A percentile compares a stretch with the other conserved stretches of the same genome.
phyloP scores from a whole-genome alignment of 2,329 filamentous ascomycete species.

The Aspergillus quadrilineatus region DNA sequence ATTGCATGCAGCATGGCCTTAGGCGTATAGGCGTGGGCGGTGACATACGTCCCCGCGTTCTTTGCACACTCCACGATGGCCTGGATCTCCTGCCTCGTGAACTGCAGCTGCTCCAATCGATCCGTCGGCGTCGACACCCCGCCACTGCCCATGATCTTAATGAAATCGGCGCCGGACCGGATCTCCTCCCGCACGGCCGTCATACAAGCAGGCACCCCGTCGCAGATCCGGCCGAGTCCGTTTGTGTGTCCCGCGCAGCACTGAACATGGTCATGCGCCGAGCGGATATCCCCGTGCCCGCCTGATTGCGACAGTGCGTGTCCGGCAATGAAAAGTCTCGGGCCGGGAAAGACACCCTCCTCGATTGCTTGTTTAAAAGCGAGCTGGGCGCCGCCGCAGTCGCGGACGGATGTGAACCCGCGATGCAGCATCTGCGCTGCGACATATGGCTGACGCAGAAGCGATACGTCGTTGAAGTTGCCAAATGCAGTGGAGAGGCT shows the following conservation, averaged over 20 bases:
- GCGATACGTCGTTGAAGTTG: conserved; percentile 23
- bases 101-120: conserved; percentile 54
- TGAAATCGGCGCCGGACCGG: conserved; percentile 57
- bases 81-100: conserved; percentile 56
- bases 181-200: conserved; percentile 55
- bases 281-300: conserved; percentile 53
- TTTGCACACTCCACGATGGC: conserved; percentile 54
- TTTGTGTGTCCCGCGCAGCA: conserved; percentile 50
- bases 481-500: conserved; percentile 24
- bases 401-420: conserved; percentile 61
- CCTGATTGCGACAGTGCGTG: conserved; percentile 58
- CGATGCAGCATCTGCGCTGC: conserved; percentile 51
- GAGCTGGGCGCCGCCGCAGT: conserved; percentile 57
- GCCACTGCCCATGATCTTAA: conserved; percentile 62
- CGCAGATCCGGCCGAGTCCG: conserved; percentile 46
- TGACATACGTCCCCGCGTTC: conserved; percentile 54
- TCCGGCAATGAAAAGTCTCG: conserved; percentile 56
- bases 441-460: conserved; percentile 23
- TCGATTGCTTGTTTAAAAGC: conserved; percentile 55
- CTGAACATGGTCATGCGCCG: conserved; percentile 33
- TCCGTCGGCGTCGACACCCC: conserved; percentile 60
- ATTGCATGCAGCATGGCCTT: conserved; percentile 56
- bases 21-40: conserved; percentile 59
- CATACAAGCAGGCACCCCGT: conserved; percentile 57
- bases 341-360: conserved; percentile 57